Percentiles rank a stretch among this genome's conserved stretches.
Conservation (phyloP, 371 early-diverging fungal species). For the Rhizopus sp. region DNA sequence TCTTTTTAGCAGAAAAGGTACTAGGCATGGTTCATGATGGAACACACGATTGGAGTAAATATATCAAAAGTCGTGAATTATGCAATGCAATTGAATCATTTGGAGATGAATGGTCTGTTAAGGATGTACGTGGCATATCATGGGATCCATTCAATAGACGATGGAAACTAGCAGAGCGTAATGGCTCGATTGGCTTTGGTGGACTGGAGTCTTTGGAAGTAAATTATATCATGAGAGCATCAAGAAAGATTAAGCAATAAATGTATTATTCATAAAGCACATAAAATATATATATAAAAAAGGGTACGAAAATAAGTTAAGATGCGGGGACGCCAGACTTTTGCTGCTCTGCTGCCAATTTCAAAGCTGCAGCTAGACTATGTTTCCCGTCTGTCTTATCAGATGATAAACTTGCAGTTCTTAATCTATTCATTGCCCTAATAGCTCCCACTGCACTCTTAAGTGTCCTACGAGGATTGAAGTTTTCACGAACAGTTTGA, state of each 20-base stretch:
- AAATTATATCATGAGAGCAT: constrained; percentile 50
- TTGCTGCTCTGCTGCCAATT: no score
- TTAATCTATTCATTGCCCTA: constrained; percentile 28
- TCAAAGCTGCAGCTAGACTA: no score
- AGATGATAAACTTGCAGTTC: background rate
- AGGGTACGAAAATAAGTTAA: no score
- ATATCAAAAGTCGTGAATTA: constrained; percentile 52
- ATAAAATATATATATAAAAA: no score
- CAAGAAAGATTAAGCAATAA: constrained; percentile 22
- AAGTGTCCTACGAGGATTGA: constrained; percentile 38
- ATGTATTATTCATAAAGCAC: background rate
- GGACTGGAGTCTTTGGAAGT: constrained; percentile 46
- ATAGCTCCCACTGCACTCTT: constrained; percentile 35
- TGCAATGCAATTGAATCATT: constrained; percentile 30
- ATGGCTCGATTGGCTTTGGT: constrained; percentile 36
- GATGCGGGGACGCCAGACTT: no score
- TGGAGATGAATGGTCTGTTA: constrained; percentile 45
- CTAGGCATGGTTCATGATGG: constrained; percentile 80
- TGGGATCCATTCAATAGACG: constrained; percentile 48
- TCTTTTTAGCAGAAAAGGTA: constrained; percentile 85
- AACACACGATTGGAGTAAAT: constrained; percentile 89
- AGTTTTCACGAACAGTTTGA: constrained; percentile 62
- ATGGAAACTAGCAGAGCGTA: constrained; percentile 39
- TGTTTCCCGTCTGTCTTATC: no score
- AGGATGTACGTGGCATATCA: constrained; percentile 46